These are phyloP conservation scores for Lupinus albus DNA, from an alignment of 306 rosid species.

Conservation along the genomic window DNA sequence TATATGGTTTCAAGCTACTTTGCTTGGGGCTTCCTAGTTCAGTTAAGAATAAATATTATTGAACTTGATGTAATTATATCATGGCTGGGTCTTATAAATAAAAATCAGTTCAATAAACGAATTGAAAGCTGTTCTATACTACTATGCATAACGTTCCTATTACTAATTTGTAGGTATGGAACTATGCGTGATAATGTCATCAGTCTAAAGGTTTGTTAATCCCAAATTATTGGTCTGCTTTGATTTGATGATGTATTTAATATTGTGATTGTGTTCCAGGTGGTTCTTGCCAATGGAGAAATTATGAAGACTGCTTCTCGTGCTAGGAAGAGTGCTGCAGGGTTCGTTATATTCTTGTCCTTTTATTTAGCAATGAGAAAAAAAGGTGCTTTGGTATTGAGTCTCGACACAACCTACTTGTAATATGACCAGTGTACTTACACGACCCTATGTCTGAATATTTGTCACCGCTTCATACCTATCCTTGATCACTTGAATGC, in stretches of 20 bases:
- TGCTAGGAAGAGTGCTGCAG: slow-evolving; percentile 96
- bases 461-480: slow-evolving; percentile 11
- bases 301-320: slow-evolving; percentile 92
- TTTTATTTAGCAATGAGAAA: slow-evolving; percentile 25
- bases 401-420: neutral
- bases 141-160: slow-evolving; percentile 44
- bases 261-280: slow-evolving; percentile 55
- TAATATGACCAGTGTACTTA: neutral
- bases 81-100: neutral
- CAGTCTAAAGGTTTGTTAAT: slow-evolving; percentile 71
- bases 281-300: slow-evolving; percentile 91
- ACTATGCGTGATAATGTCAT: slow-evolving; percentile 98
- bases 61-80: slow-evolving; percentile 24
- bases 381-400: slow-evolving; percentile 20
- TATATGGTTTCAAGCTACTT: slow-evolving; percentile 26
- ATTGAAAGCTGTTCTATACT: slow-evolving; percentile 33
- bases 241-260: slow-evolving; percentile 38
- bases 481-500: neutral
- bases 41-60: slow-evolving; percentile 28
- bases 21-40: slow-evolving; percentile 19
- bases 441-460: neutral
- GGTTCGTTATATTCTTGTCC: slow-evolving; percentile 55
- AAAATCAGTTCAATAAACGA: neutral
- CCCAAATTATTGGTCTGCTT: slow-evolving; percentile 29
- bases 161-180: slow-evolving; percentile 82